A percentile compares a stretch with the other conserved stretches of the same genome.
Evolutionary conservation across 2,329 filamentous ascomycete species (phyloP).

Genomic region (Falciphora oryzae): DNA sequence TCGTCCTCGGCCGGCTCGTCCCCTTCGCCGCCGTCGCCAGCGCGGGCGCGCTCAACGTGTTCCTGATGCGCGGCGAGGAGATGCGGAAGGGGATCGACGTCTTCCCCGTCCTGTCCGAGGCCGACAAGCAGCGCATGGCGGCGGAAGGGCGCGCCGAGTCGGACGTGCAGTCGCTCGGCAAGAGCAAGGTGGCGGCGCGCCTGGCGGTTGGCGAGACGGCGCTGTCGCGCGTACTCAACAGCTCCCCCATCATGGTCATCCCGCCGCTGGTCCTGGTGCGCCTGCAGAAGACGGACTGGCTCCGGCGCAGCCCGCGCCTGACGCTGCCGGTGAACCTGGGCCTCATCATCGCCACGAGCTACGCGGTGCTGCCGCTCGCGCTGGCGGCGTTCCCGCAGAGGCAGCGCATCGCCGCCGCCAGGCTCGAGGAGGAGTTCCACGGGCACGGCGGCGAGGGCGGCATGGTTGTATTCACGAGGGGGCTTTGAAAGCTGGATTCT

Average conservation of each 20-base stretch:
- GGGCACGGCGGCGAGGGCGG: conserved; percentile 71
- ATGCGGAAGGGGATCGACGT: conserved; percentile 91
- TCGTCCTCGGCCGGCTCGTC: conserved; percentile 78
- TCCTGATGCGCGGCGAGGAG: conserved; percentile 96
- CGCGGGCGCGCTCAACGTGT: conserved; percentile 88
- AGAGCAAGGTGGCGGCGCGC: conserved; percentile 80
- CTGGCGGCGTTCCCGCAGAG: conserved; percentile 89
- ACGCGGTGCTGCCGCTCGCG: conserved; percentile 84
- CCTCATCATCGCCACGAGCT: conserved; percentile 78
- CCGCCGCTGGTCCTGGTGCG: conserved; percentile 81
- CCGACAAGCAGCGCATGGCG: conserved; percentile 54
- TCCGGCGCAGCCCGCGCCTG: conserved; percentile 69
- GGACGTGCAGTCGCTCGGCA: conserved; percentile 69
- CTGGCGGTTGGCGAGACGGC: conserved; percentile 92
- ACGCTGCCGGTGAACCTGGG: conserved; percentile 80
- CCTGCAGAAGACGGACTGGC: conserved; percentile 78
- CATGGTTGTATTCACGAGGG: conserved; percentile 93
- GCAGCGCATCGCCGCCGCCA: conserved; percentile 70
- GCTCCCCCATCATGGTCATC: conserved; percentile 94
- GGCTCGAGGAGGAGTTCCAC: conserved; percentile 81
- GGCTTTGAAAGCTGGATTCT: conserved; percentile 54
- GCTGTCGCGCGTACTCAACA: conserved; percentile 83
- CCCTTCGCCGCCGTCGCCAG: conserved; percentile 93
- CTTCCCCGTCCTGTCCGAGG: conserved; percentile 70
- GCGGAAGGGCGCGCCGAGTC: conserved; percentile 56